phyloP scores from a whole-genome alignment of 805 yeast species.

The Candida mattraensis region DNA sequence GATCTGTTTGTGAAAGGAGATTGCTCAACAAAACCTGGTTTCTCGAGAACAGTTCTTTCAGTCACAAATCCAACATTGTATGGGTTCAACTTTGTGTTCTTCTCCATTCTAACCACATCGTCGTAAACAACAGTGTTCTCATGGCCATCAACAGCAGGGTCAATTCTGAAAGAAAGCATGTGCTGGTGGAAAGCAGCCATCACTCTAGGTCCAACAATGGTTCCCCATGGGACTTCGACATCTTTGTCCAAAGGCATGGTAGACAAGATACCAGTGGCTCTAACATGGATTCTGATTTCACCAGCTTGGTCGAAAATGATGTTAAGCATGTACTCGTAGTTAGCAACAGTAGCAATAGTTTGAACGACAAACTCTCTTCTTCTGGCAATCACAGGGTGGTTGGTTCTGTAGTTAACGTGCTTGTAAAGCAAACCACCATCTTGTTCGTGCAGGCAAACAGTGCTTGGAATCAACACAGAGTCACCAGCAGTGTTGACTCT shows the following conservation, averaged over 20 bases:
- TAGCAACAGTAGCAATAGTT: conserved; percentile 81
- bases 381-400: conserved; percentile 68
- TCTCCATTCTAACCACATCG: conserved; percentile 63
- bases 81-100: conserved; percentile 54
- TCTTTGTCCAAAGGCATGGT: conserved; percentile 79
- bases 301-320: conserved; percentile 76
- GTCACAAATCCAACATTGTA: conserved; percentile 68
- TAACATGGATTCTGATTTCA: conserved; percentile 70
- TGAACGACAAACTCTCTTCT: conserved; percentile 78
- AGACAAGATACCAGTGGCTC: conserved; percentile 85
- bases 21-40: conserved; percentile 70
- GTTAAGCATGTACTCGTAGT: conserved; percentile 77
- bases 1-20: conserved; percentile 75
- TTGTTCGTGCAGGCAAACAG: conserved; percentile 79
- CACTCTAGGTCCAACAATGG: conserved; percentile 75
- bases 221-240: conserved; percentile 69
- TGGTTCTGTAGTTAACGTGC: conserved; percentile 78
- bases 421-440: conserved; percentile 75
- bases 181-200: conserved; percentile 87
- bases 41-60: conserved; percentile 64
- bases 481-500: conserved; percentile 59
- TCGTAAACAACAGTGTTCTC: conserved; percentile 70
- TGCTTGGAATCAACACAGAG: conserved; percentile 61
- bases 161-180: conserved; percentile 74
- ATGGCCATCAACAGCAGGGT: conserved; percentile 81